phyloP scores from a whole-genome alignment of 345 rosid species.

The Alliaria petiolata region DNA sequence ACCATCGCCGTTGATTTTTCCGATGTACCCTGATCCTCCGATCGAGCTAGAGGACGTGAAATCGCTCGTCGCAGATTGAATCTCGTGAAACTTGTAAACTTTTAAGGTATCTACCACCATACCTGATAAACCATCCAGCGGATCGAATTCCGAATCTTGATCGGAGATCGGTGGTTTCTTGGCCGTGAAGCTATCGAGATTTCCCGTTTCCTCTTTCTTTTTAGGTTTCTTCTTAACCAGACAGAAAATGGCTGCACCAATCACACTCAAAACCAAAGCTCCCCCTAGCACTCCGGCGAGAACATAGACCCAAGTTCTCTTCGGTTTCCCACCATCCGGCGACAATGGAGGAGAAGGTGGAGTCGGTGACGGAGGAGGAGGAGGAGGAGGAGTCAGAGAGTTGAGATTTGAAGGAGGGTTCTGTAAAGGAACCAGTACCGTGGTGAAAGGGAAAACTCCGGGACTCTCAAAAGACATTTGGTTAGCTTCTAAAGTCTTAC shows the following conservation, averaged over 20 bases:
- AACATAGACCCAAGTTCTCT: conserved; percentile 55
- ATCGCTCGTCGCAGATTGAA: conserved; percentile 56
- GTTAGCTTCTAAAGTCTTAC: conserved; percentile 42
- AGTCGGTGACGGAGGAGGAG: conserved; percentile 13
- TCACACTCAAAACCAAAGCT: conserved; percentile 26
- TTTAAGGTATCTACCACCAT: conserved; percentile 55
- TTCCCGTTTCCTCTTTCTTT: conserved; percentile 15
- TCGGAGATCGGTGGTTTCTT: conserved; percentile 17
- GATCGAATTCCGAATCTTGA: conserved; percentile 32
- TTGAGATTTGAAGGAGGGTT: conserved; percentile 35
- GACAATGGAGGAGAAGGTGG: conserved; percentile 37
- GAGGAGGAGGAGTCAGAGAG: conserved; percentile 30
- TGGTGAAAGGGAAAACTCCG: conserved; percentile 43
- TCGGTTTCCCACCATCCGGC: conserved; percentile 25
- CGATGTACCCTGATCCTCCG: conserved; percentile 59
- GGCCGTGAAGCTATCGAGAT: conserved; percentile 33
- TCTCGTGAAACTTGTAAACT: conserved; percentile 57
- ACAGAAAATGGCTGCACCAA: conserved; percentile 35
- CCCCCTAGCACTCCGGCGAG: conserved; percentile 51
- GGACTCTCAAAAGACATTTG: conserved; percentile 25
- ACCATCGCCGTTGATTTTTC: conserved; percentile 56
- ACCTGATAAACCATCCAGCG: conserved; percentile 40
- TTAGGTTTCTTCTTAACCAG: conserved; percentile 23
- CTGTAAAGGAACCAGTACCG: conserved; percentile 49
- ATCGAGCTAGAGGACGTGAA: conserved; percentile 51